phyloP scores from a whole-genome alignment of 192 early-diverging fungal genomes.

The Backusella sp. region DNA sequence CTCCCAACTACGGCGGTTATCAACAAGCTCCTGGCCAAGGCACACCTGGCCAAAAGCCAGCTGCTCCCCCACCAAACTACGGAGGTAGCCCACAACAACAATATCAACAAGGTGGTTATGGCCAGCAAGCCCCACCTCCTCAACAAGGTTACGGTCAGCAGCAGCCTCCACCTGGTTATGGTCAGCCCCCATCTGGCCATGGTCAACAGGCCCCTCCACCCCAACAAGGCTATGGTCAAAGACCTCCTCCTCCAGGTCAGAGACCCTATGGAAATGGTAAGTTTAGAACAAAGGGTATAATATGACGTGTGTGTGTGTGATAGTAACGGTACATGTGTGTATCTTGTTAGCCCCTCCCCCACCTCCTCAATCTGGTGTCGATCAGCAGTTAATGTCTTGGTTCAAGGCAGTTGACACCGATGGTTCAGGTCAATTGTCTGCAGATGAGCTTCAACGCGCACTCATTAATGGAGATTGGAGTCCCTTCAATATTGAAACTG shows the following conservation, averaged over 20 bases:
- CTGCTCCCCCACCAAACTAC: not conserved
- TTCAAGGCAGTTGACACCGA: slow-evolving; percentile 67
- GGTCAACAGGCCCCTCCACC: not conserved
- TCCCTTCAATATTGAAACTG: slow-evolving; percentile 79
- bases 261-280: slow-evolving; percentile 6
- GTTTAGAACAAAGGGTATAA: not conserved
- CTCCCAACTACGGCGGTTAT: not conserved
- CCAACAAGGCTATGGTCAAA: not conserved
- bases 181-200: not conserved
- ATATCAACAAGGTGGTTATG: slow-evolving; percentile 11
- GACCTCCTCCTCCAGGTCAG: slow-evolving; percentile 9
- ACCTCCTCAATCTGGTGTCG: slow-evolving; percentile 32
- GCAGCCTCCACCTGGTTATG: not conserved
- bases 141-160: not conserved
- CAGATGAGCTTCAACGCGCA: slow-evolving; percentile 68
- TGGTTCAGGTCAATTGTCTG: slow-evolving; percentile 65
- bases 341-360: slow-evolving; percentile 22
- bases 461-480: slow-evolving; percentile 80
- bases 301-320: not conserved
- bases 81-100: not conserved
- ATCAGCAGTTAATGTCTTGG: slow-evolving; percentile 44
- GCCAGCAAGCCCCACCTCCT: not conserved
- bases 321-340: not conserved
- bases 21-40: not conserved
- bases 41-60: not conserved